These are phyloP conservation scores for Phialophora expanda DNA, from an alignment of 2,329 filamentous ascomycete genomes.

Conservation along the genomic window DNA sequence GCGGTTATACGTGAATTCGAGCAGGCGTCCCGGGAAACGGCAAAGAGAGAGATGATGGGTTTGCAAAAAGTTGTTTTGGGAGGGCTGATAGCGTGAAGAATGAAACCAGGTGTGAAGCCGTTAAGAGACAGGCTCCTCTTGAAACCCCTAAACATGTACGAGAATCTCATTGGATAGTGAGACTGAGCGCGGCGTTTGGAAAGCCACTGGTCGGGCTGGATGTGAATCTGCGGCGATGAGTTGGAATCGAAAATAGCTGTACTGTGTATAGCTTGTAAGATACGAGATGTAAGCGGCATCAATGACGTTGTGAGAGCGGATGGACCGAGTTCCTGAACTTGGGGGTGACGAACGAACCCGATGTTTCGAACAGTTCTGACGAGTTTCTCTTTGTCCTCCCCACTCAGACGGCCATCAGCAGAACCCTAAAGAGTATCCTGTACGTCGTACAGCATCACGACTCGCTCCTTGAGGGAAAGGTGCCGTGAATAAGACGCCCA, in stretches of 20 bases:
- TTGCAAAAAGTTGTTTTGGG: constrained; percentile 88
- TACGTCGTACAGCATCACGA: too few relatives aligned
- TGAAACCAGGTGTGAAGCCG: constrained; percentile 1
- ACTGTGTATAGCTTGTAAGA: constrained; percentile 13
- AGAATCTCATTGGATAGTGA: constrained; percentile 29
- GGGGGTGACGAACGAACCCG: not conserved
- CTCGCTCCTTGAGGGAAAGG: not conserved
- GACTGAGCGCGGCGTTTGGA: constrained; percentile 22
- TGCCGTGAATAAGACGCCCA: not conserved
- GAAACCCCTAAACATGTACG: constrained; percentile 1
- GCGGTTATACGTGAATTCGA: constrained; percentile 92
- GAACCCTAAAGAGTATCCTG: not conserved
- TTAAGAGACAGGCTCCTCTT: not conserved
- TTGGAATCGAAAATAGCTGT: not conserved
- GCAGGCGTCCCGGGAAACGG: constrained; percentile 75
- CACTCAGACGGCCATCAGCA: not conserved
- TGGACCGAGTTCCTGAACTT: not conserved
- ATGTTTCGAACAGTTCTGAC: not conserved
- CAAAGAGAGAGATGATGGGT: constrained; percentile 80
- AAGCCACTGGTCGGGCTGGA: not conserved
- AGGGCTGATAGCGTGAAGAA: constrained; percentile 67
- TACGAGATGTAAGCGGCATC: not conserved
- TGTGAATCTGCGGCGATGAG: constrained; percentile 8
- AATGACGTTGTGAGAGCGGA: not conserved
- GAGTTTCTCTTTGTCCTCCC: not conserved